Evolutionary conservation across 2,329 filamentous ascomycete genomes (phyloP), one percentile per base, ranked within the genome.

Genomic region (Ceratocystis alfenasii): DNA sequence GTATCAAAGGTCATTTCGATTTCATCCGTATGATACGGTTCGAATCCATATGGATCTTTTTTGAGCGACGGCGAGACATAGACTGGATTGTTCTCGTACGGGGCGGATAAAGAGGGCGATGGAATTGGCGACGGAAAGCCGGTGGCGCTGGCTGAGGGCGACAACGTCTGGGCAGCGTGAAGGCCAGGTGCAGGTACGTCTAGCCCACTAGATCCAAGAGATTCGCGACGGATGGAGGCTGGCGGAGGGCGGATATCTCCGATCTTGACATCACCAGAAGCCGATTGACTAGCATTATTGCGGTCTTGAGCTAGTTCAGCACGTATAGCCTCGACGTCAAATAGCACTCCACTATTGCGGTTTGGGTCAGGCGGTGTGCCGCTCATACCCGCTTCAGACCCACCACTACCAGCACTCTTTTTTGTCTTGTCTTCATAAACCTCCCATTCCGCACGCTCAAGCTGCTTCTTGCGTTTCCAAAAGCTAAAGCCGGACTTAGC

Each of bases 261-360:
- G 15, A 53, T 59, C 15, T 22, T 61, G 44, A 62, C 22, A 12
- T 36, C 53, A 17, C 33, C 30, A 7, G 36, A 22, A 3, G n/a
- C 48, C 6, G 45, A 46, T 1, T 62, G 48, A 20, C 53, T 36
- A n/a, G 17, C 30, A 8, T 53, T 28, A 66, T 96, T 81, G 74
- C 90, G 94, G 82, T 96, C 95, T 62, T 83, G 84, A 33, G 89
- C 89, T 44, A 99, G 78, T 71, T 95, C 89, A 8, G 90, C 87
- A 62, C 90, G 83, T 69, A 99, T 97, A 12, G 94, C 94, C 71
- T 99, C 94, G 60, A 99, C 85, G 72, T 99, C 94, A 72, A 99
- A 99, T 59, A 99, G 80, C 7, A 97, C 87, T 44, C 83, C 83
- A 53, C 78, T 78, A 70, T 83, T 85, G 7, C 62, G 22, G 4